Conservation (phyloP, 345 rosid species). For the sweet orange (Citrus sinensis) region DNA sequence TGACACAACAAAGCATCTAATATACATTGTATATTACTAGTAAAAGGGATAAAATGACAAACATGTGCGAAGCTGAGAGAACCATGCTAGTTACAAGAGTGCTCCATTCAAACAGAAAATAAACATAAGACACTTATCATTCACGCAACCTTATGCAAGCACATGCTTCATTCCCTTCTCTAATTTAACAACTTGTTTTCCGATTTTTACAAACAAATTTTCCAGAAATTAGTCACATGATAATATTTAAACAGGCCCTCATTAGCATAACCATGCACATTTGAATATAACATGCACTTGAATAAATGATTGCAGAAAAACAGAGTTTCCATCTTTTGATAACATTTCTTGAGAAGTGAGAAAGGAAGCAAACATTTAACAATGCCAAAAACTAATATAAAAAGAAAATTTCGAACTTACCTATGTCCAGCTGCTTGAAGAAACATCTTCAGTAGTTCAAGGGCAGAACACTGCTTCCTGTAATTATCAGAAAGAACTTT, state of each 20-base stretch:
- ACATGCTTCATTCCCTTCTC: neutral
- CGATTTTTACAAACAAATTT: neutral
- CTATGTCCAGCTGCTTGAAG: constrained; percentile 64
- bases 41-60: neutral
- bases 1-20: constrained; percentile 8
- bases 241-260: neutral
- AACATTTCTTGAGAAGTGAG: neutral
- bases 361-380: neutral
- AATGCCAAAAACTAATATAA: neutral
- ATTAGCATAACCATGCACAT: neutral
- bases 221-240: neutral
- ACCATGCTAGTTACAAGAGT: neutral
- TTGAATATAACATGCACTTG: neutral
- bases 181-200: neutral
- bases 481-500: constrained; percentile 82
- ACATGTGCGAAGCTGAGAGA: neutral
- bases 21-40: neutral
- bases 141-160: neutral
- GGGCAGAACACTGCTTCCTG: constrained; percentile 76
- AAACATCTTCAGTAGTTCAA: constrained; percentile 85
- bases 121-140: neutral
- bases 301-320: neutral
- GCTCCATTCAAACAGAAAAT: neutral
- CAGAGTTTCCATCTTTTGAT: neutral
- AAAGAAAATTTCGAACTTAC: constrained; percentile 32